Percentiles rank a stretch among this genome's conserved stretches.
Conservation (phyloP, 768 basidiomycete species). For the Neoboletus brunneissimus region DNA sequence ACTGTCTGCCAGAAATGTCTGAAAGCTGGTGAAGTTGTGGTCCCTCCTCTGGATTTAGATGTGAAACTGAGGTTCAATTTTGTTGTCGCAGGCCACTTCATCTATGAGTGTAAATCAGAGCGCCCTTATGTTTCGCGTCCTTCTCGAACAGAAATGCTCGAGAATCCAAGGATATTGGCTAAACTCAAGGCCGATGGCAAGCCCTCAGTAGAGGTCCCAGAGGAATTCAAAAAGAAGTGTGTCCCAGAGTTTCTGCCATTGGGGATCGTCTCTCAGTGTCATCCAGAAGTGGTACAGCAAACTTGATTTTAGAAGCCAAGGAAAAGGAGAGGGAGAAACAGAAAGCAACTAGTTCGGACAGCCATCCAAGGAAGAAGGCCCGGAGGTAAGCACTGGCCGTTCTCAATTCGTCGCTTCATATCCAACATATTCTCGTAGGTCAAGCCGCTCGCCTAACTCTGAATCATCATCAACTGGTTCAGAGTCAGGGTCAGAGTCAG, state of each 20-base stretch:
- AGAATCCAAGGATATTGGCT: conserved; percentile 66
- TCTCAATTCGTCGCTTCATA: background rate
- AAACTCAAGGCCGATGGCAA: conserved; percentile 69
- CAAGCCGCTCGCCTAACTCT: conserved; percentile 29
- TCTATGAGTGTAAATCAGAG: conserved; percentile 80
- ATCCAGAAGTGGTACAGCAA: conserved; percentile 71
- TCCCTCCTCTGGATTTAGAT: conserved; percentile 3
- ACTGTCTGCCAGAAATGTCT: conserved; percentile 87
- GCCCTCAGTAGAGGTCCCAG: conserved; percentile 81
- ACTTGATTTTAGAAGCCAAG: conserved; percentile 78
- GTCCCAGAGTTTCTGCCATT: conserved; percentile 23
- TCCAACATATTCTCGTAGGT: conserved; percentile 26
- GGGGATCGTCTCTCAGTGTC: conserved; percentile 2
- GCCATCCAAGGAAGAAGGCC: conserved; percentile 34
- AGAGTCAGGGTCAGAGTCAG: conserved; percentile 10
- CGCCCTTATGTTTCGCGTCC: conserved; percentile 88
- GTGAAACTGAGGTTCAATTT: background rate
- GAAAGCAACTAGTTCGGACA: conserved; percentile 27
- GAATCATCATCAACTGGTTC: conserved; percentile 27
- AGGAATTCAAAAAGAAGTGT: conserved; percentile 84
- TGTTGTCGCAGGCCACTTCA: conserved; percentile 70
- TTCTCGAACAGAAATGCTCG: conserved; percentile 81
- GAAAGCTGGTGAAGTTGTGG: conserved; percentile 45
- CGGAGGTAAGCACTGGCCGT: conserved; percentile 40
- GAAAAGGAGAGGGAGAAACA: conserved; percentile 68